Base-by-base conservation (phyloP, 768 basidiomycete species). In the Podaxis carcinomalis region DNA sequence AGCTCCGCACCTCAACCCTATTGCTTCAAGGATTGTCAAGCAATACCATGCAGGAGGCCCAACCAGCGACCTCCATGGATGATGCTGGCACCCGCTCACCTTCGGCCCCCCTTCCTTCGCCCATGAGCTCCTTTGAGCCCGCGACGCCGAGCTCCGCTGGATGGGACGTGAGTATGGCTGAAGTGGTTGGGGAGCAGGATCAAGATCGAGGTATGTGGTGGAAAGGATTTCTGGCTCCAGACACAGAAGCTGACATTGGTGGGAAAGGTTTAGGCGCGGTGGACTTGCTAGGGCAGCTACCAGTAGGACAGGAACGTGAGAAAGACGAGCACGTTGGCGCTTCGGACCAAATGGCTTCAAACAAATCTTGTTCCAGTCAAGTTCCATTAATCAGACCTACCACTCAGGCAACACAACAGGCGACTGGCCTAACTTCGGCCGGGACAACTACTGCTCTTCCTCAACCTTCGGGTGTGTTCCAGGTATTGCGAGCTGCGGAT, bases 101-200 rank as follows among this genome's bases (percentile, higher is more conserved):
- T 19, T 67, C 69, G 27, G 66, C 67, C 21, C 77, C 75, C 7
- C 68, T 70, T 2, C 69, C 70, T 16, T 69, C 70, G 2, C 74
- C 71, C 1, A 67, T 69, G 50, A 75, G 75, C 51, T 69, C 77
- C 0, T 63, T 68, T 35, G 70, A 69, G 37, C 77, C 77, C 1
- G 62, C 68, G 19, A 79, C 78, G 6, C 78, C 79, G 5, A 72
- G 63, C 28, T 77, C 74, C 2, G 71, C 73, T 2, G 64, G 42
- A 10, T 78, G 73, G 74, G 77, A 80, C 51, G 61, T 70, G 27
- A 68, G 68, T 14, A 58, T 64, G 39, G 75, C 76, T 5, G 76
- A 75, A 47, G 65, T 78, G 7, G 63, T 40, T 37, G 63, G 53
- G 49, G 63, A 35, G 6, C 6, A 5, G 53, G 42, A 21, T 51